phyloP scores from a whole-genome alignment of 2,329 filamentous ascomycete genomes.

The Gremmenia infestans region DNA sequence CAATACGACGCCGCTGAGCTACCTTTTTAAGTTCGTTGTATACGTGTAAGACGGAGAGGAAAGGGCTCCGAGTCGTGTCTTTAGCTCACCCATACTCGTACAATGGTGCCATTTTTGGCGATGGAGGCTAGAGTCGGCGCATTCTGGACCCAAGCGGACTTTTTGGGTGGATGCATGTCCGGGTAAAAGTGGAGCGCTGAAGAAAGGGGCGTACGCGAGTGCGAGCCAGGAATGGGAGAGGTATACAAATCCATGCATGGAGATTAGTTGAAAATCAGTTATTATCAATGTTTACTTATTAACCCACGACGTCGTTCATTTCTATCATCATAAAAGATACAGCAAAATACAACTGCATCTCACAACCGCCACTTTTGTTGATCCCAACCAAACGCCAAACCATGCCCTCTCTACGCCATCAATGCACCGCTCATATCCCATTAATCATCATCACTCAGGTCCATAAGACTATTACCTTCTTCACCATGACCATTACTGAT shows the following conservation, averaged over 20 bases:
- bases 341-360: not conserved
- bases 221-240: not conserved
- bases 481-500: conserved; percentile 30
- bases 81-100: too few relatives aligned
- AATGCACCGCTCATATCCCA: conserved; percentile 7
- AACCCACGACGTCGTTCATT: not conserved
- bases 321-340: not conserved
- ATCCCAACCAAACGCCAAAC: conserved; percentile 7
- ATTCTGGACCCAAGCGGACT: not conserved
- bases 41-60: not conserved
- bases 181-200: not conserved
- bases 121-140: not conserved
- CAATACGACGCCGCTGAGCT: not conserved
- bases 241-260: not conserved
- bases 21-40: not conserved
- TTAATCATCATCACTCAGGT: conserved; percentile 51
- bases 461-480: conserved; percentile 47
- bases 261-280: not conserved
- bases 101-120: too few relatives aligned
- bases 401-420: conserved; percentile 4
- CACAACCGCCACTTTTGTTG: not conserved
- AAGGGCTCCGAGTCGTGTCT: too few relatives aligned
- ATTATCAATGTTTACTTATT: not conserved
- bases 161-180: not conserved
- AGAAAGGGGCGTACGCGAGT: not conserved